Evolutionary conservation across 2,329 filamentous ascomycete species (phyloP), one percentile per base, ranked within the genome.

Genomic region (Pseudogymnoascus sp.): DNA sequence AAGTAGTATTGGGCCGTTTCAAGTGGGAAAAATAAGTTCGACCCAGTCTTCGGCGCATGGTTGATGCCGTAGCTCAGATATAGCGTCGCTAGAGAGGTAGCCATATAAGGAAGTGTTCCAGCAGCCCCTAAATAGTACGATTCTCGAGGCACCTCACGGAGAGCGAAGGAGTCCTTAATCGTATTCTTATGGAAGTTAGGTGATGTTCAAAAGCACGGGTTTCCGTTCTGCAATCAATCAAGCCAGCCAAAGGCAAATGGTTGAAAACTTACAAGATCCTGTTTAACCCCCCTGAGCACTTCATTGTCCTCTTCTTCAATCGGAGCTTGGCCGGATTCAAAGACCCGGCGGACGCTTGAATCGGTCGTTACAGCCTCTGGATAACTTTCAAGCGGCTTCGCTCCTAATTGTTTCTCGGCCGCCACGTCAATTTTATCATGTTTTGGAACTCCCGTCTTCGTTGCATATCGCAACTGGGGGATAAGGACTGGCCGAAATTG

Each of bases 1-100:
- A 97, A 81, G 63, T 91, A 79, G 23, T 89, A 77, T 66, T 86
- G 84, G 2, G 92, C 92, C 2, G 84, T 88, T 60, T 91, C 84
- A 60, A 86, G 67, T 64, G 79, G 84, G 72, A 95, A 82, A 47
- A 92, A 73, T 61, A 88, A 79, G 29, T 84, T 81, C 12, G 81
- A 79, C 34, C 89, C 90, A 6, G 79, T 78, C 14, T 79, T 77
- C 1, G 83, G 81, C 0, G 84, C 78, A 66, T 88, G 86, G 73
- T 91, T 93, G 68, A 96, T 85, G 71, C 95, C 86, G 82, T 87
- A 96, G 2, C 90, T 86, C 40, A 96, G 86, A 73, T 86, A 92
- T 62, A 96, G 82, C 0, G 93, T 96, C 36, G 90, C 85, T 2
- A 93, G 72, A 0, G 92, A 96, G 4, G 93, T 97, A 45, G 82